These are phyloP conservation scores for Solanum appendiculatum DNA, from an alignment of 257 asterid species.

Conservation along the genomic window DNA sequence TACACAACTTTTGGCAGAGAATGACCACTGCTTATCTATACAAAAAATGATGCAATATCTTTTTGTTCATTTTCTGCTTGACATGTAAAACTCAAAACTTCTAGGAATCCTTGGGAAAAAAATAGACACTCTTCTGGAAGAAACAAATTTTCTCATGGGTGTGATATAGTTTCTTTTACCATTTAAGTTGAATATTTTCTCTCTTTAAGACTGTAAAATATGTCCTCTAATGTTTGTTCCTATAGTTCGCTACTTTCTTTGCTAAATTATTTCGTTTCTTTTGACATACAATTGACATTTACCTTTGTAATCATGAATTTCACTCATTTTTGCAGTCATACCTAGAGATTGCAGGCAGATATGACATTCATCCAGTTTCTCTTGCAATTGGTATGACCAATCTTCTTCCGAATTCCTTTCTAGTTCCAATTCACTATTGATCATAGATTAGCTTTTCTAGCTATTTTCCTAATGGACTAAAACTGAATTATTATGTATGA, in stretches of 20 bases:
- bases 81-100: not conserved
- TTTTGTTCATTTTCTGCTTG: not conserved
- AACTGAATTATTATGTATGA: not conserved
- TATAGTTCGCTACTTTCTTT: not conserved
- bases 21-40: not conserved
- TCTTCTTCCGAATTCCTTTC: not conserved
- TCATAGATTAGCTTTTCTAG: not conserved
- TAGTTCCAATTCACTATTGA: not conserved
- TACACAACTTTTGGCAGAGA: not conserved
- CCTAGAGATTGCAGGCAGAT: conserved; percentile 40
- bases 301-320: not conserved
- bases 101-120: not conserved
- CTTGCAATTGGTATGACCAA: conserved; percentile 57
- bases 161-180: not conserved
- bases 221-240: not conserved
- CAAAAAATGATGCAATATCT: not conserved
- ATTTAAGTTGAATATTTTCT: not conserved
- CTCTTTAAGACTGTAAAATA: not conserved
- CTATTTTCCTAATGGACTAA: not conserved
- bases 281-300: not conserved
- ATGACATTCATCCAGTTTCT: conserved; percentile 66
- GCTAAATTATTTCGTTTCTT: not conserved
- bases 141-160: not conserved
- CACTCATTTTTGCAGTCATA: conserved; percentile 41
- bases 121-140: not conserved